Percentiles rank a stretch among this genome's conserved stretches.
Conservation (phyloP, 169 alveolate species). For the Plasmodium ovale region DNA sequence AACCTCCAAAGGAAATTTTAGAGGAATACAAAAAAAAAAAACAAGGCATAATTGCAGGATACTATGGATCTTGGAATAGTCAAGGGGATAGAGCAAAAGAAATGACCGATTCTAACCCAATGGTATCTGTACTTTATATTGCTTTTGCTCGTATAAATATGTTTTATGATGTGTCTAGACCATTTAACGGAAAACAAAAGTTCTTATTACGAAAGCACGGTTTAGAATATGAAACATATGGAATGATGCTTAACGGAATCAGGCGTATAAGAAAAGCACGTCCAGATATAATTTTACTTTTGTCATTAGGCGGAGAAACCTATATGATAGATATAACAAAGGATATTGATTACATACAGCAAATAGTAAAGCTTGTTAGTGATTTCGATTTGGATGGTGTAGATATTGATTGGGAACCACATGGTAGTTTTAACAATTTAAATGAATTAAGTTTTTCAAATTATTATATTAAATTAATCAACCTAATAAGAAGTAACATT, state of each 20-base stretch:
- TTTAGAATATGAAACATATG: constrained; percentile 59
- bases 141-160: constrained; percentile 65
- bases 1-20: constrained; percentile 57
- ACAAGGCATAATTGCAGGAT: constrained; percentile 38
- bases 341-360: constrained; percentile 36
- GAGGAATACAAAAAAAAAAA: constrained; percentile 53
- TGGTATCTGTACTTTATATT: constrained; percentile 32
- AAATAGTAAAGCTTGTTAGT: constrained; percentile 28
- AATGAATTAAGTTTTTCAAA: constrained; percentile 34
- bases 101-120: constrained; percentile 39
- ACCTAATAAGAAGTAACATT: constrained; percentile 36
- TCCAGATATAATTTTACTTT: constrained; percentile 44
- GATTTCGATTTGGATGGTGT: constrained; percentile 67
- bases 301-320: constrained; percentile 69
- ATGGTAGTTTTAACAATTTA: constrained; percentile 62
- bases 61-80: constrained; percentile 57
- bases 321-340: constrained; percentile 54
- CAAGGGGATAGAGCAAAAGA: constrained; percentile 57
- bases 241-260: constrained; percentile 47
- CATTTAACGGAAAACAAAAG: constrained; percentile 39
- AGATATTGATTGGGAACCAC: constrained; percentile 73
- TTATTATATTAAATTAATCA: constrained; percentile 45
- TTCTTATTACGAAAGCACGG: constrained; percentile 46
- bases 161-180: constrained; percentile 50
- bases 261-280: constrained; percentile 62